A percentile compares a stretch with the other conserved stretches of the same genome.
phyloP scores from a whole-genome alignment of 2,329 filamentous ascomycete species.

The Colletotrichum tabaci region DNA sequence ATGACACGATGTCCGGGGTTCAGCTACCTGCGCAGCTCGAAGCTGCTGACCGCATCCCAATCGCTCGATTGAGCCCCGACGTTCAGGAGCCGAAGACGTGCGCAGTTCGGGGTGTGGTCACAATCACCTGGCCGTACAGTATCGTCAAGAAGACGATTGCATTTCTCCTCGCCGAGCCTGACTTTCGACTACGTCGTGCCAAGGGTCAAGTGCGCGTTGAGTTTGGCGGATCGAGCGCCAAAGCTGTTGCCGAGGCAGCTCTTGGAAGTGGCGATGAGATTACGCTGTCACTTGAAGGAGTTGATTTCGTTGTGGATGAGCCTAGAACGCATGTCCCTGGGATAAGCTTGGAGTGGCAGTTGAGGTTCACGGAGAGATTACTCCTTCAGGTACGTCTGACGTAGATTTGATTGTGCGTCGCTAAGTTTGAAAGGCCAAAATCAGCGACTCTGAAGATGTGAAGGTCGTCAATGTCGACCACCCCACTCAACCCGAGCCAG shows the following conservation, averaged over 20 bases:
- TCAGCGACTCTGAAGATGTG: slow-evolving; percentile 62
- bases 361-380: slow-evolving; percentile 68
- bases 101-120: slow-evolving; percentile 79
- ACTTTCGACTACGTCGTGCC: slow-evolving; percentile 82
- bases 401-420: slow-evolving; percentile 17
- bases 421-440: slow-evolving; percentile 55
- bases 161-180: slow-evolving; percentile 86
- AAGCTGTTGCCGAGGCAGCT: slow-evolving; percentile 75
- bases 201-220: slow-evolving; percentile 87
- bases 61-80: slow-evolving; percentile 68
- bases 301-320: slow-evolving; percentile 72
- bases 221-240: slow-evolving; percentile 80
- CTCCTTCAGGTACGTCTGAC: slow-evolving; percentile 58
- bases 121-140: slow-evolving; percentile 93
- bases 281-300: slow-evolving; percentile 77
- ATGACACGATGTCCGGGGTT: slow-evolving; percentile 43
- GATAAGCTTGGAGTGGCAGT: slow-evolving; percentile 70
- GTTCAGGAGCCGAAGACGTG: slow-evolving; percentile 57
- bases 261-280: slow-evolving; percentile 86
- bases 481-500: slow-evolving; percentile 45
- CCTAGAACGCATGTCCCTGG: slow-evolving; percentile 64
- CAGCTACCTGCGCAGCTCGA: slow-evolving; percentile 40
- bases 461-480: slow-evolving; percentile 69
- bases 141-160: slow-evolving; percentile 81
- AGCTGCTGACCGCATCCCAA: slow-evolving; percentile 58